Evolutionary conservation across 2,329 filamentous ascomycete genomes (phyloP).

Genomic region (Penicillium capsulatum): DNA sequence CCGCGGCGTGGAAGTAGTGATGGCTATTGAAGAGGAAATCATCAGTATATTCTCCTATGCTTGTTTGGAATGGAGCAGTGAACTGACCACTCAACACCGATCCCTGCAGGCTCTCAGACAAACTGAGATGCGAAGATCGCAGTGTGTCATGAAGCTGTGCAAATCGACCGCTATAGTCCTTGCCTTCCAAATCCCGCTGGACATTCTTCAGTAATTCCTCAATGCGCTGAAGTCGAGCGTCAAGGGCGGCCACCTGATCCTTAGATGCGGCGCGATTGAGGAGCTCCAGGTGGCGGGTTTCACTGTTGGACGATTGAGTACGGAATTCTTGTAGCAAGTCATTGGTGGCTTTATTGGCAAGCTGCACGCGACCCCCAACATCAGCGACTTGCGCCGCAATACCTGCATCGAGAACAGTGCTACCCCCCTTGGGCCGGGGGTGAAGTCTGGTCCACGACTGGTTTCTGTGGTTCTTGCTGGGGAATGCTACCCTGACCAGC

Average conservation of each 20-base stretch:
- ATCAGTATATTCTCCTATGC: not conserved
- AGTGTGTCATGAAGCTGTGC: conserved; percentile 53
- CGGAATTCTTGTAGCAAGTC: conserved; percentile 52
- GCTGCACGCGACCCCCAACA: conserved; percentile 73
- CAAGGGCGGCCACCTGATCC: conserved; percentile 39
- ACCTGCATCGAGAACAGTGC: conserved; percentile 33
- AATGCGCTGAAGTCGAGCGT: conserved; percentile 51
- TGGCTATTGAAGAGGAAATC: conserved; percentile 36
- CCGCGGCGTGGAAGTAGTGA: conserved; percentile 52
- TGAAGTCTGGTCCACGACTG: conserved; percentile 21
- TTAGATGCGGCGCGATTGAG: conserved; percentile 34
- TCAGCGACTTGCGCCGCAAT: conserved; percentile 67
- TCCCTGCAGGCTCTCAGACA: conserved; percentile 51
- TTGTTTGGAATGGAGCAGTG: not conserved
- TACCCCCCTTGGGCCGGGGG: conserved; percentile 31
- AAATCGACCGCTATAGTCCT: conserved; percentile 55
- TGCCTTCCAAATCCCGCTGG: conserved; percentile 53
- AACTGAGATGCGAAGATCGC: conserved; percentile 50
- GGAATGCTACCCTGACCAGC: conserved; percentile 14
- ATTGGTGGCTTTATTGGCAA: conserved; percentile 57
- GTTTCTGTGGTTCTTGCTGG: conserved; percentile 22
- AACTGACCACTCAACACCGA: conserved; percentile 49
- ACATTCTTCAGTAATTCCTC: conserved; percentile 50
- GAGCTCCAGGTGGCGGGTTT: conserved; percentile 53
- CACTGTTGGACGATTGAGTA: conserved; percentile 49